These are phyloP conservation scores for Lithospermum erythrorhizon DNA, from an alignment of 257 asterid genomes.

Conservation along the genomic window DNA sequence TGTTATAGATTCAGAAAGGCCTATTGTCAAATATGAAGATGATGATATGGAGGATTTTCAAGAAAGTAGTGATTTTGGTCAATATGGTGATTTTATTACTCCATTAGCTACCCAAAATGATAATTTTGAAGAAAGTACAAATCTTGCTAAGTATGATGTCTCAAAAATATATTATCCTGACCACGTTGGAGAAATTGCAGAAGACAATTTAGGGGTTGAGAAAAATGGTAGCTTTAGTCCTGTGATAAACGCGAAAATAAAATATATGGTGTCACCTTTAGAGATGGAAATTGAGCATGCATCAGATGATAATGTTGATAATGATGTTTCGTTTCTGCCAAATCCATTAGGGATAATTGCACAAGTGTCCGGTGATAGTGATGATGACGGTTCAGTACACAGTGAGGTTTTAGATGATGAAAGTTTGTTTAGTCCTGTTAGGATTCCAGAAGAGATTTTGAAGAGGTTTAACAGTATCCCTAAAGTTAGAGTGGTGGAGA, in stretches of 20 bases:
- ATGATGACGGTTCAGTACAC: conserved; percentile 47
- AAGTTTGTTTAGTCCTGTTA: conserved; percentile 25
- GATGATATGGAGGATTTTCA: conserved; percentile 23
- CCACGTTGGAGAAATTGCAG: conserved; percentile 18
- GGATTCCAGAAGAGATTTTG: conserved; percentile 28
- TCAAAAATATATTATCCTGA: not conserved
- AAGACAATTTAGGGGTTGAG: conserved; percentile 13
- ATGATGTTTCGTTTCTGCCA: conserved; percentile 12
- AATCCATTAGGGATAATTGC: conserved; percentile 34
- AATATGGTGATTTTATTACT: conserved; percentile 3
- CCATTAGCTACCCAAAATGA: conserved; percentile 26
- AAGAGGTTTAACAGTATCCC: conserved; percentile 35
- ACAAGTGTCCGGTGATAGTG: conserved; percentile 45
- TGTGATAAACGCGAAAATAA: conserved; percentile 19
- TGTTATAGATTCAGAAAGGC: conserved; percentile 32
- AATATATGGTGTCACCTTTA: conserved; percentile 11
- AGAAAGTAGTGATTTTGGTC: conserved; percentile 11
- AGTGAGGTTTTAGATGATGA: conserved; percentile 38
- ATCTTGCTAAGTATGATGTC: not conserved
- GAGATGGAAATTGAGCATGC: conserved; percentile 8
- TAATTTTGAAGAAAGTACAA: conserved; percentile 10
- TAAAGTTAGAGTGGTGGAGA: conserved; percentile 32
- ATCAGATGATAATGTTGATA: conserved; percentile 8
- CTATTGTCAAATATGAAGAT: conserved; percentile 18
- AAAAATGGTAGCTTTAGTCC: conserved; percentile 22